Conservation (phyloP, 345 rosid genomes). For the Syzygium aromaticum region DNA sequence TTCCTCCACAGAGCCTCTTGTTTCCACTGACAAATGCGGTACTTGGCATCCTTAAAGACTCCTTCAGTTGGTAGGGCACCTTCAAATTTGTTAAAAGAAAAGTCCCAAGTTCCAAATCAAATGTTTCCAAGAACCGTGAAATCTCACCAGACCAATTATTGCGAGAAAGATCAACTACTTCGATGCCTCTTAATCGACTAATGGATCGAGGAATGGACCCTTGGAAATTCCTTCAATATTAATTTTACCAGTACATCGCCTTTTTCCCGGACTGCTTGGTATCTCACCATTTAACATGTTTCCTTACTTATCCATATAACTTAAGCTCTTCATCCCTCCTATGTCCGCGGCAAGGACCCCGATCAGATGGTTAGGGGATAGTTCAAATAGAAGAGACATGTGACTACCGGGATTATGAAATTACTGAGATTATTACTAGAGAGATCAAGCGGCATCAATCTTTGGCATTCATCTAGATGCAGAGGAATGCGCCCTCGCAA, state of each 20-base stretch:
- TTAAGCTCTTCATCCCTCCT: conserved; percentile 8
- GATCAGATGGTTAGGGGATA: conserved; percentile 17
- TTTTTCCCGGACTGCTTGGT: conserved; percentile 11
- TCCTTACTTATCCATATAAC: background rate
- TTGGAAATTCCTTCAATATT: conserved; percentile 4
- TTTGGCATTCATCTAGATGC: background rate
- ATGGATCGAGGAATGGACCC: conserved; percentile 27
- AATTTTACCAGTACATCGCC: conserved; percentile 6
- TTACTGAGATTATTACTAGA: conserved; percentile 14
- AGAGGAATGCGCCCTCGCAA: conserved; percentile 13
- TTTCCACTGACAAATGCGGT: conserved; percentile 19
- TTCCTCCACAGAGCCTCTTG: conserved; percentile 20
- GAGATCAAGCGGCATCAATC: background rate
- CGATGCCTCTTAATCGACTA: conserved; percentile 11
- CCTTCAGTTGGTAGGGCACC: conserved; percentile 16
- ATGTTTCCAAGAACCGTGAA: too few species aligned
- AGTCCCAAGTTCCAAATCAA: too few species aligned
- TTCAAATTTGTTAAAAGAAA: too few species aligned
- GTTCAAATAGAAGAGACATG: background rate
- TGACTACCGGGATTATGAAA: background rate
- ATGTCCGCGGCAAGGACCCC: conserved; percentile 15
- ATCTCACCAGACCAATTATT: background rate
- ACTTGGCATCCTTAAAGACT: conserved; percentile 18
- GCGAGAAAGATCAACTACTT: conserved; percentile 19
- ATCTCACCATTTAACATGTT: conserved; percentile 25